Evolutionary conservation across 176 grass and related monocot genomes (phyloP).

Genomic region (Aegilops tauschii): DNA sequence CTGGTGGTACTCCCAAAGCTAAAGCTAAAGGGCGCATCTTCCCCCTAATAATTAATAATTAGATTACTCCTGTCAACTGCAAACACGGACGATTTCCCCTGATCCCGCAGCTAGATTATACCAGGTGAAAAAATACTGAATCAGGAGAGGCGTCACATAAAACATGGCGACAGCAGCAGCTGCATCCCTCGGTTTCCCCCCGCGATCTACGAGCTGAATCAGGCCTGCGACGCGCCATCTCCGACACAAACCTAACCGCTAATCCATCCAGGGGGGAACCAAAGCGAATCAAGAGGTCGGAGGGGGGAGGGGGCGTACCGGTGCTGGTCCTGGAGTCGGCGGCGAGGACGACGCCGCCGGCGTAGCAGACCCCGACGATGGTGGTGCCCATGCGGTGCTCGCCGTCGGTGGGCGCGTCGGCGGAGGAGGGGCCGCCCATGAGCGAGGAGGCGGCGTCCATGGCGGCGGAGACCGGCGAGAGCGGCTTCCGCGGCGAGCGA

Average conservation of each 20-base stretch:
- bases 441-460: constrained; percentile 15
- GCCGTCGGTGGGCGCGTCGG: constrained; percentile 32
- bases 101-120: background rate
- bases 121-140: background rate
- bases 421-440: background rate
- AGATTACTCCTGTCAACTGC: too few species aligned
- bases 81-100: background rate
- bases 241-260: background rate
- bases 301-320: constrained; percentile 15
- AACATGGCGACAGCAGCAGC: background rate
- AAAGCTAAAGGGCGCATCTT: background rate
- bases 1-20: background rate
- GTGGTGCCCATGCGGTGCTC: constrained; percentile 78
- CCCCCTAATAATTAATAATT: too few species aligned
- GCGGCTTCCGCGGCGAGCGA: background rate
- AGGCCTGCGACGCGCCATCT: background rate
- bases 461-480: background rate
- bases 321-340: constrained; percentile 97
- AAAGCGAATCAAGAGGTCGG: background rate
- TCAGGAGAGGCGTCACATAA: background rate
- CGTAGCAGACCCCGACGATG: constrained; percentile 88
- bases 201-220: background rate
- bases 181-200: background rate
- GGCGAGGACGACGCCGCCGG: constrained; percentile 75
- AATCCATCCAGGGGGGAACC: background rate